Evolutionary conservation across 2,329 filamentous ascomycete genomes (phyloP), one percentile per base, ranked within the genome.

Genomic region (Pseudofabraea citricarpa): DNA sequence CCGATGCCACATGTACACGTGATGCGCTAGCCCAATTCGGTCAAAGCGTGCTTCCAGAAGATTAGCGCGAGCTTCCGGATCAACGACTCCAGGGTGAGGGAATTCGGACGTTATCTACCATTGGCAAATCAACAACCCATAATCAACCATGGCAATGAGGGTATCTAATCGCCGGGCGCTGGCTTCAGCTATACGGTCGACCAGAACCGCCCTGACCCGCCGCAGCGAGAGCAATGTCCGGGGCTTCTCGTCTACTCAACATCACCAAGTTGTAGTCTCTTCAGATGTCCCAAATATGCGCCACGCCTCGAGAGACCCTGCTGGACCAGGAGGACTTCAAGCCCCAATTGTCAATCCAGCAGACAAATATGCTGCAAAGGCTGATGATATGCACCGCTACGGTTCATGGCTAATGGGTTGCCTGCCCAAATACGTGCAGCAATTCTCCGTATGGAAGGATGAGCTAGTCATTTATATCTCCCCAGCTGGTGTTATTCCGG

Each of bases 371-470:
- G 76, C 85, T 64, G 83, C 87, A 63, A 93, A 91, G 72, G 81
- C 87, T 56, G 87, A 95, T 54, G 79, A 84, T 63, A 75, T 97
- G 63, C 93, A 98, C 75, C 85, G 83, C 61, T 98, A 98, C 64
- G 93, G 93, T 60, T 83, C 94, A 63, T 98, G 95, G 79, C 73
- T 98, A 61, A 91, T 98, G 81, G 90, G 90, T 56, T 95, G 88
- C 68, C 71, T 98, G 62, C 94, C 93, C 59, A 97, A 96, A 75
- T 96, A 95, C 70, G 81, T 98, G 59, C 94, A 98, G 73, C 93
- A 98, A 72, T 97, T 97, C 73, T 95, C 90, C 10, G 91, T 98
- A 44, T 98, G 93, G 93, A 98, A 98, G 73, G 93, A 98, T 64
- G 93, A 98, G 70, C 81, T 98, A 64, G 90, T 86, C 57, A 88